Conservation (phyloP, 108 stramenopile species). For the Seminavis robusta region DNA sequence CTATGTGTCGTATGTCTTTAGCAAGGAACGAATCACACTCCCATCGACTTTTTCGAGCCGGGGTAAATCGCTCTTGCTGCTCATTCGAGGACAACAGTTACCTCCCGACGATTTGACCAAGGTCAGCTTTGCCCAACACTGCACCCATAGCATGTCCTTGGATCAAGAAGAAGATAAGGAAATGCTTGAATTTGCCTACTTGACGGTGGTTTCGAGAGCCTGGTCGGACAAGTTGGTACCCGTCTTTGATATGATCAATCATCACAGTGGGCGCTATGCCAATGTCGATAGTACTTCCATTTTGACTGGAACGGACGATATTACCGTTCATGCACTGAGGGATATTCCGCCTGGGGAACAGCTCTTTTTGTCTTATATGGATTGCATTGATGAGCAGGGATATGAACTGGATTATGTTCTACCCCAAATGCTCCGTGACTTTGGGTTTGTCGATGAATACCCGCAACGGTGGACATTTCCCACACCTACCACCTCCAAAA, state of each 20-base stretch:
- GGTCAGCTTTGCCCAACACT: neutral
- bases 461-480: slow-evolving; percentile 32
- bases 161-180: neutral
- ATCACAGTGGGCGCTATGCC: slow-evolving; percentile 10
- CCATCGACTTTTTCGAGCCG: slow-evolving; percentile 19
- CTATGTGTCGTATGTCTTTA: neutral
- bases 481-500: neutral
- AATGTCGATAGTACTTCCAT: slow-evolving; percentile 5
- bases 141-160: neutral
- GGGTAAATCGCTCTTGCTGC: neutral
- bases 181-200: slow-evolving; percentile 13
- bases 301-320: neutral
- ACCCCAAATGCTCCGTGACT: slow-evolving; percentile 41
- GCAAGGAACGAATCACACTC: slow-evolving; percentile 3
- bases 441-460: slow-evolving; percentile 34
- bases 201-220: slow-evolving; percentile 4
- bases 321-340: slow-evolving; percentile 3
- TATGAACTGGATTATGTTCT: too few species aligned
- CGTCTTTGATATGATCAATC: slow-evolving; percentile 27
- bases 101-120: neutral
- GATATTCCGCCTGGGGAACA: slow-evolving; percentile 31
- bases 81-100: slow-evolving; percentile 3
- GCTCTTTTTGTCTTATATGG: slow-evolving; percentile 19
- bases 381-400: neutral
- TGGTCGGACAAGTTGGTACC: slow-evolving; percentile 28